phyloP scores from a whole-genome alignment of 1,284 basidiomycete genomes.

The Papiliotrema nemorosa region DNA sequence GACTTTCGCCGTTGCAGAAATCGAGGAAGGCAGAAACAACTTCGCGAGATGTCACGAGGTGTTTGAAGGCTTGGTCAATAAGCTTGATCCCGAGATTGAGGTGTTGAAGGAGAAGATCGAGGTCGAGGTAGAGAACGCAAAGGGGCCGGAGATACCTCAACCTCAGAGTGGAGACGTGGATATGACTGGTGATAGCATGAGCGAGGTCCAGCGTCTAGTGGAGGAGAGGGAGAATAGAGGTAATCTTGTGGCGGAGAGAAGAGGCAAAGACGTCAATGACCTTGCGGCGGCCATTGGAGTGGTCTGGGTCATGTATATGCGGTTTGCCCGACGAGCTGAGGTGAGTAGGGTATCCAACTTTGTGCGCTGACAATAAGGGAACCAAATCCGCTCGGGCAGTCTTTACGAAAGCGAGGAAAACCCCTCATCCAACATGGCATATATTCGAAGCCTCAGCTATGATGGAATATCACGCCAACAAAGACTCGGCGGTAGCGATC shows the following conservation, averaged over 20 bases:
- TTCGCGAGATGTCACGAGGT: constrained; percentile 63
- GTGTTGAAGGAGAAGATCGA: constrained; percentile 59
- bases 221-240: constrained; percentile 63
- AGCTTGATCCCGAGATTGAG: constrained; percentile 70
- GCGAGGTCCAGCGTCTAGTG: constrained; percentile 54
- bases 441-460: constrained; percentile 87
- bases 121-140: constrained; percentile 50
- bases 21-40: constrained; percentile 66
- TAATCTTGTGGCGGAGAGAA: constrained; percentile 46
- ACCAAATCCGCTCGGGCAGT: constrained; percentile 71
- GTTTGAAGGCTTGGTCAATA: constrained; percentile 68
- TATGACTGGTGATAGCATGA: constrained; percentile 33
- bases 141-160: constrained; percentile 43
- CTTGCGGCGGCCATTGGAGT: constrained; percentile 53
- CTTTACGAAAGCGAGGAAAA: constrained; percentile 81
- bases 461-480: constrained; percentile 94
- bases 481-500: constrained; percentile 77
- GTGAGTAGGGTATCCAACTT: constrained; percentile 36
- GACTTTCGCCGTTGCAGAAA: constrained; percentile 84
- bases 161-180: constrained; percentile 26
- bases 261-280: constrained; percentile 53
- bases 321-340: constrained; percentile 80
- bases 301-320: constrained; percentile 81
- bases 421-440: constrained; percentile 83
- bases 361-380: constrained; percentile 51